Evolutionary conservation across 768 basidiomycete species (phyloP).

Genomic region (Rickenella mellea): DNA sequence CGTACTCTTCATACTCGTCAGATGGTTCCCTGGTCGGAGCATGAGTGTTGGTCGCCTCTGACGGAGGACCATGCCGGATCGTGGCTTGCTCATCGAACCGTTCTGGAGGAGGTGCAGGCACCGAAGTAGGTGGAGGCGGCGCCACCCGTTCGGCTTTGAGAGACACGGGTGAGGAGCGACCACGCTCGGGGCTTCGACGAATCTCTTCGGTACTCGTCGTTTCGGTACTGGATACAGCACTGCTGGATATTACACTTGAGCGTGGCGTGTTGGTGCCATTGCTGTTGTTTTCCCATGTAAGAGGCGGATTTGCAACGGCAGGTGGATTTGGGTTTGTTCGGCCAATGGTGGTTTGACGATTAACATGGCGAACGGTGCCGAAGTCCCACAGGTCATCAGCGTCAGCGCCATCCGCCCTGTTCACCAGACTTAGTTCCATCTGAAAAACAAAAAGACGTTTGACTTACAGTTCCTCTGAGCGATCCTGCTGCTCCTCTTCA

Average conservation of each 20-base stretch:
- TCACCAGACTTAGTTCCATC: conserved; percentile 1
- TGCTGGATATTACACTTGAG: background rate
- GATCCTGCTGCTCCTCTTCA: conserved; percentile 61
- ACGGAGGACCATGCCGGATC: conserved; percentile 37
- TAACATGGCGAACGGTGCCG: conserved; percentile 82
- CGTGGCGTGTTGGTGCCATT: conserved; percentile 4
- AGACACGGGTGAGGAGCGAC: conserved; percentile 9
- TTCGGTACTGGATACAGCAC: background rate
- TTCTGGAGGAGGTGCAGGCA: conserved; percentile 17
- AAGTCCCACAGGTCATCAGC: conserved; percentile 87
- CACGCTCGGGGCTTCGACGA: conserved; percentile 1
- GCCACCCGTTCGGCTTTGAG: conserved; percentile 2
- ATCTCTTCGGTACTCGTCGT: background rate
- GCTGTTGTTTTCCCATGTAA: conserved; percentile 76
- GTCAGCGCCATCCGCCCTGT: conserved; percentile 49
- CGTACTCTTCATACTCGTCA: conserved; percentile 48
- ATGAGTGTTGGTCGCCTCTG: conserved; percentile 20
- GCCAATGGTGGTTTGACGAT: conserved; percentile 55
- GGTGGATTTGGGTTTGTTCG: conserved; percentile 43
- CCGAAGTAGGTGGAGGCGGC: conserved; percentile 21
- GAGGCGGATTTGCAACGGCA: conserved; percentile 53
- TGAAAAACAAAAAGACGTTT: background rate
- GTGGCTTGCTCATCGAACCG: conserved; percentile 55
- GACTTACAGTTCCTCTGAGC: conserved; percentile 55
- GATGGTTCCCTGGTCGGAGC: conserved; percentile 37